Conservation (phyloP, 2,329 filamentous ascomycete genomes). For the Ilyonectria sp. region DNA sequence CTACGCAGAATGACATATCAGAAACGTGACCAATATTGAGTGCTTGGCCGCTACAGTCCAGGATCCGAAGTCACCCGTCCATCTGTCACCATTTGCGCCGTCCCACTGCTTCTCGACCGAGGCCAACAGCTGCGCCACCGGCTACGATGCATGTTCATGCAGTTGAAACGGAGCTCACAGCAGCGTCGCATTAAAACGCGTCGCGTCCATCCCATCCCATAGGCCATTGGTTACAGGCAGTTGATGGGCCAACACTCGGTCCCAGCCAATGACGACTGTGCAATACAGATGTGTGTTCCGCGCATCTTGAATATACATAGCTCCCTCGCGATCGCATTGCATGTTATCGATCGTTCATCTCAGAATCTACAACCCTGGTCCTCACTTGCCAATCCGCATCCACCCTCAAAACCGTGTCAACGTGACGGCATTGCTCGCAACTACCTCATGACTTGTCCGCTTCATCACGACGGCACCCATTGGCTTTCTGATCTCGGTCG, state of each 20-base stretch:
- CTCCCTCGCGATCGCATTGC: conserved; percentile 33
- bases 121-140: conserved; percentile 29
- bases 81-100: not conserved
- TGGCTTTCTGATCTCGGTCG: not conserved
- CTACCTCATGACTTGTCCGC: not conserved
- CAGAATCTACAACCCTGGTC: conserved; percentile 27
- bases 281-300: conserved; percentile 6
- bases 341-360: conserved; percentile 36
- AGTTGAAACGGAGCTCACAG: conserved; percentile 19
- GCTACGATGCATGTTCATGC: conserved; percentile 26
- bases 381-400: conserved; percentile 20
- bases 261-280: conserved; percentile 23
- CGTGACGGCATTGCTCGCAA: conserved; percentile 1
- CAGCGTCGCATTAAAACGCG: conserved; percentile 29
- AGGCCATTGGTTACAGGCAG: conserved; percentile 22
- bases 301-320: conserved; percentile 29
- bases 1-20: not conserved
- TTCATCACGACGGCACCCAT: conserved; percentile 1
- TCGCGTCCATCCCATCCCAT: conserved; percentile 33
- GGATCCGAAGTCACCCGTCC: conserved; percentile 17
- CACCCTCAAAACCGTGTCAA: conserved; percentile 16
- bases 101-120: not conserved
- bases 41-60: not conserved
- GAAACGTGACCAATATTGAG: not conserved
- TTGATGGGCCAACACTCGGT: conserved; percentile 11